Conservation (phyloP, 2,329 filamentous ascomycete genomes). For the Neofusicoccum parvum region DNA sequence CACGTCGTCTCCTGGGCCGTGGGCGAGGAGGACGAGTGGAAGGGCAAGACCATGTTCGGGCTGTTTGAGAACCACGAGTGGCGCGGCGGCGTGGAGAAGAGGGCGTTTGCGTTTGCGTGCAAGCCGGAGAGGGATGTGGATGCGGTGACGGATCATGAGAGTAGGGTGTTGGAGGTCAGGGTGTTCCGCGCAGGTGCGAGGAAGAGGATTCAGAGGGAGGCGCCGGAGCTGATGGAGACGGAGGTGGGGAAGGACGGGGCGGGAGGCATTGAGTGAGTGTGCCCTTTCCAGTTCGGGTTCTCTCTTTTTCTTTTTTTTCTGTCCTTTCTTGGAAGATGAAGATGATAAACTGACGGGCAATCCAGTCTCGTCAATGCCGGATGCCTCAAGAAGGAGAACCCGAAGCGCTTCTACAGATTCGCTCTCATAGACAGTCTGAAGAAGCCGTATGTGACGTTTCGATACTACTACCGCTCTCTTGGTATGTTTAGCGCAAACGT, state of each 20-base stretch:
- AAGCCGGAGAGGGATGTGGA: slow-evolving; percentile 16
- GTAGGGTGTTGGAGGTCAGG: slow-evolving; percentile 43
- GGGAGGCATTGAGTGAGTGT: slow-evolving; percentile 35
- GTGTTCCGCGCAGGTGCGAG: slow-evolving; percentile 45
- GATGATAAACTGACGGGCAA: neutral
- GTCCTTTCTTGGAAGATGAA: neutral
- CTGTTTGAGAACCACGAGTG: slow-evolving; percentile 40
- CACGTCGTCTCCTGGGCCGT: slow-evolving; percentile 48
- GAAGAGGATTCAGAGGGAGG: slow-evolving; percentile 38
- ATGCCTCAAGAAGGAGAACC: slow-evolving; percentile 40
- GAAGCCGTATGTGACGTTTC: slow-evolving; percentile 50
- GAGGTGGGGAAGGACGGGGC: slow-evolving; percentile 21
- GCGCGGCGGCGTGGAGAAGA: slow-evolving; percentile 43
- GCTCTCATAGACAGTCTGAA: slow-evolving; percentile 52
- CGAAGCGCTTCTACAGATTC: slow-evolving; percentile 51
- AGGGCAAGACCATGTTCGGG: slow-evolving; percentile 49
- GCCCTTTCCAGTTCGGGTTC: neutral
- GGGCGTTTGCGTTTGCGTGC: slow-evolving; percentile 42
- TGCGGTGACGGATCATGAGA: slow-evolving; percentile 28
- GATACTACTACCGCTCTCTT: slow-evolving; percentile 41
- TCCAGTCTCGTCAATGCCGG: slow-evolving; percentile 42
- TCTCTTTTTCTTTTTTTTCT: neutral
- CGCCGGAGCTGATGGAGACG: slow-evolving; percentile 31
- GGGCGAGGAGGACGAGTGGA: slow-evolving; percentile 45
- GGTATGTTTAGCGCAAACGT: slow-evolving; percentile 14